Conservation (phyloP, 2,329 filamentous ascomycete species). For the Aspergillus ochraceoroseus region DNA sequence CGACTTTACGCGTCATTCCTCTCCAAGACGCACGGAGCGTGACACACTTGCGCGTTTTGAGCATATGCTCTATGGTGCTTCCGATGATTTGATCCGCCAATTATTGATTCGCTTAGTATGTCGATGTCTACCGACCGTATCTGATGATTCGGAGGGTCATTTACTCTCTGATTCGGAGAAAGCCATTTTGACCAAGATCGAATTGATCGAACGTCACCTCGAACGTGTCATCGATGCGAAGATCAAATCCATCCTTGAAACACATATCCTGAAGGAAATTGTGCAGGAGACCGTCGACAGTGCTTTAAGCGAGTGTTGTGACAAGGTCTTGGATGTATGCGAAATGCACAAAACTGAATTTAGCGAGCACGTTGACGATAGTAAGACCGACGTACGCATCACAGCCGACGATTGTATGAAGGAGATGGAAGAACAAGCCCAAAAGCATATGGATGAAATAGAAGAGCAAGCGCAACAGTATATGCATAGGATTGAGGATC, state of each 20-base stretch:
- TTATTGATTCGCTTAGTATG: too few relatives aligned
- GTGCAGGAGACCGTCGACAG: constrained; percentile 17
- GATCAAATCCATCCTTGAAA: constrained; percentile 13
- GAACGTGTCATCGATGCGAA: constrained; percentile 15
- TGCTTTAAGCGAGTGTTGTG: constrained; percentile 16
- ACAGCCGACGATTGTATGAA: constrained; percentile 17
- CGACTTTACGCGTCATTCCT: too few relatives aligned
- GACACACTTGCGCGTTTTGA: too few relatives aligned
- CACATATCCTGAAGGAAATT: too few relatives aligned
- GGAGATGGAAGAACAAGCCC: constrained; percentile 15
- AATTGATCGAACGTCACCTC: constrained; percentile 15
- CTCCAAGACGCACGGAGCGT: too few relatives aligned
- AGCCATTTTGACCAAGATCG: constrained; percentile 7
- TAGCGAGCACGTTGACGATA: constrained; percentile 18
- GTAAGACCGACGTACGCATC: constrained; percentile 16
- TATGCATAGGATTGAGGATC: constrained; percentile 15
- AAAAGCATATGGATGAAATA: constrained; percentile 14
- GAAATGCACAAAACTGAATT: constrained; percentile 18
- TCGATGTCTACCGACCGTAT: too few relatives aligned
- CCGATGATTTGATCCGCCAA: too few relatives aligned
- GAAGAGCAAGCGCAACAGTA: constrained; percentile 16
- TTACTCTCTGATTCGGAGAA: too few relatives aligned
- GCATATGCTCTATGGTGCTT: too few relatives aligned
- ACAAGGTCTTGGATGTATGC: constrained; percentile 19
- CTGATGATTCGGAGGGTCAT: too few relatives aligned